Conservation (phyloP, 169 alveolate genomes). For the Cryptosporidium parvum region DNA sequence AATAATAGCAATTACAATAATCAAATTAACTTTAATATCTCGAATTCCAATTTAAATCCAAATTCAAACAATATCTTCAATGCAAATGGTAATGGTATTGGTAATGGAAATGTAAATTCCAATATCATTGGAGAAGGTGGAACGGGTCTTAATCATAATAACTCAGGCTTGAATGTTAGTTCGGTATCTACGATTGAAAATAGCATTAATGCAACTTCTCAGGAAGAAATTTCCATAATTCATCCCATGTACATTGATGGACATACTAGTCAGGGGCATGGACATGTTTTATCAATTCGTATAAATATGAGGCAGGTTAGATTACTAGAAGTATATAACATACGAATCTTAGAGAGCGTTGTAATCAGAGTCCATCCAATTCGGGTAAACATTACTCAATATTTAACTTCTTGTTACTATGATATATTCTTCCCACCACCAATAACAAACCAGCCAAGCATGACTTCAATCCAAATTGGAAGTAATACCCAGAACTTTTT, state of each 20-base stretch:
- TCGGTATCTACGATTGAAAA: background rate
- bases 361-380: conserved; percentile 63
- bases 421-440: conserved; percentile 40
- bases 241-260: conserved; percentile 66
- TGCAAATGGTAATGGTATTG: background rate
- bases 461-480: background rate
- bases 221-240: conserved; percentile 46
- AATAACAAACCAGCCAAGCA: background rate
- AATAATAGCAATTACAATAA: background rate
- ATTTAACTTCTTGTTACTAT: conserved; percentile 40
- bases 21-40: background rate
- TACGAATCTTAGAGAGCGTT: conserved; percentile 50
- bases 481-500: background rate
- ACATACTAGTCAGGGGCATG: conserved; percentile 56
- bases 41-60: background rate
- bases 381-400: conserved; percentile 64
- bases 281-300: conserved; percentile 63
- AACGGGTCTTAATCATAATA: background rate
- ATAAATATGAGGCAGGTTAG: conserved; percentile 40
- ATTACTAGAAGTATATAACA: conserved; percentile 16
- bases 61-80: background rate
- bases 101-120: background rate
- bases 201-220: background rate
- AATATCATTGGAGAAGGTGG: background rate
- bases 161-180: background rate